phyloP scores from a whole-genome alignment of 164 flowering plant genomes.

The Magnolia sinica region DNA sequence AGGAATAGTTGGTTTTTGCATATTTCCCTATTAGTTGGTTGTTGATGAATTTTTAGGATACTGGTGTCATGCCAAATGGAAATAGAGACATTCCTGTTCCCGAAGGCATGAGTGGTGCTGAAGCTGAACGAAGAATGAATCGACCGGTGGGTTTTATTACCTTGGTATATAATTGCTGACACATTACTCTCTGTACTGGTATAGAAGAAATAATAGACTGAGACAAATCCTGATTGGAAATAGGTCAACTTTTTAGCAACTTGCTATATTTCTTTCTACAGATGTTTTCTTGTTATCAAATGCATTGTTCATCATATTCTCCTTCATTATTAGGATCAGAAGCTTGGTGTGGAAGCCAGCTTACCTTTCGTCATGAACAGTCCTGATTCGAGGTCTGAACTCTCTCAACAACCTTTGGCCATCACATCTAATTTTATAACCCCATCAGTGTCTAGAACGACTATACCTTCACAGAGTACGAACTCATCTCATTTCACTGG shows the following conservation, averaged over 20 bases:
- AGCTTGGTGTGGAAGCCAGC: slow-evolving; percentile 27
- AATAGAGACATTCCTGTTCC: slow-evolving; percentile 42
- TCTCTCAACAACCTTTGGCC: slow-evolving; percentile 32
- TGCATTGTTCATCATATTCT: neutral
- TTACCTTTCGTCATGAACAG: slow-evolving; percentile 20
- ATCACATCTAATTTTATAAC: slow-evolving; percentile 26
- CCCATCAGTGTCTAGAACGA: slow-evolving; percentile 32
- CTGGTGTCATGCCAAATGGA: slow-evolving; percentile 59
- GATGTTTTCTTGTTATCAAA: neutral
- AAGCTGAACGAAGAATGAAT: slow-evolving; percentile 59
- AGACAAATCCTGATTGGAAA: neutral
- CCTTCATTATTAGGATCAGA: slow-evolving; percentile 45
- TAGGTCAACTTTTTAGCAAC: neutral
- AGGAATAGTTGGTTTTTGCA: neutral
- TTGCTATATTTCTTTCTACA: neutral
- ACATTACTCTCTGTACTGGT: neutral
- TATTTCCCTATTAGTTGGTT: slow-evolving; percentile 1
- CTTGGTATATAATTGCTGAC: neutral
- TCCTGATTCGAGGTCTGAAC: slow-evolving; percentile 45
- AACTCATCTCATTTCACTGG: neutral
- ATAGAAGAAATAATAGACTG: neutral
- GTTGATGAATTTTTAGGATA: slow-evolving; percentile 46
- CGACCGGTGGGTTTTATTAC: slow-evolving; percentile 30
- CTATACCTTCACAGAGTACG: slow-evolving; percentile 60
- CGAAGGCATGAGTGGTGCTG: slow-evolving; percentile 76